Percentiles rank a stretch among this genome's conserved stretches.
phyloP scores from a whole-genome alignment of 805 yeast species.

The Yarrowia sp. region DNA sequence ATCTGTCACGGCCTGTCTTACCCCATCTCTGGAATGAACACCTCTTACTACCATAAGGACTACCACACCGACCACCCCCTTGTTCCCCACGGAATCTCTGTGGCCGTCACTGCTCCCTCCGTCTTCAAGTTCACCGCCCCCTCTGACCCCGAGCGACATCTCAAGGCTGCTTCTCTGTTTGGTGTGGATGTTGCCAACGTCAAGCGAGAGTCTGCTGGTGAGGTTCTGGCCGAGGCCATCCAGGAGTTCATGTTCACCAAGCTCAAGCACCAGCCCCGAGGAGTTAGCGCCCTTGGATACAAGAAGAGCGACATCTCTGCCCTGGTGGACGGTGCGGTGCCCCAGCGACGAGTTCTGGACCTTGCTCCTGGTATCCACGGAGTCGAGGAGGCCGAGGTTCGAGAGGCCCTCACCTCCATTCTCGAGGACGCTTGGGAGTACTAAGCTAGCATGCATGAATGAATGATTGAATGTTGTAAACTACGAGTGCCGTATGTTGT shows the following conservation, averaged over 20 bases:
- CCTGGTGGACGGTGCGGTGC: conserved; percentile 43
- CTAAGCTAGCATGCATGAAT: conserved; percentile 26
- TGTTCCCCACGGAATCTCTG: conserved; percentile 48
- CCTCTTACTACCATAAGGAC: conserved; percentile 41
- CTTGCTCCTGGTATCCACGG: conserved; percentile 39
- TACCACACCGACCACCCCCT: conserved; percentile 44
- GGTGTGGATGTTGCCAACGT: conserved; percentile 42
- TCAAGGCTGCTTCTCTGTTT: conserved; percentile 41
- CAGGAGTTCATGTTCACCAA: conserved; percentile 38
- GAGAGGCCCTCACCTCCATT: conserved; percentile 36
- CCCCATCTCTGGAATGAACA: conserved; percentile 43
- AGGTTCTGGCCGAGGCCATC: conserved; percentile 41
- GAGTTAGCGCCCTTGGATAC: conserved; percentile 41
- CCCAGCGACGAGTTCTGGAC: conserved; percentile 43
- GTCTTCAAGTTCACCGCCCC: conserved; percentile 44
- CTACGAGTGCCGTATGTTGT: background rate
- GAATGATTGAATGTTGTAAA: background rate
- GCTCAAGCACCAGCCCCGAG: conserved; percentile 41
- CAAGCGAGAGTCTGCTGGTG: conserved; percentile 42
- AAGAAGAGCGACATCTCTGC: conserved; percentile 37
- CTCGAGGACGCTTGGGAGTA: conserved; percentile 35
- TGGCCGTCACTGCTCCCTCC: conserved; percentile 48
- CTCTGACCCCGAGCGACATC: conserved; percentile 43
- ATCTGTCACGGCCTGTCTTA: conserved; percentile 46
- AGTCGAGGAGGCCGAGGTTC: conserved; percentile 36